Evolutionary conservation across 2,329 filamentous ascomycete species (phyloP).

Genomic region (Colletotrichum tropicale): DNA sequence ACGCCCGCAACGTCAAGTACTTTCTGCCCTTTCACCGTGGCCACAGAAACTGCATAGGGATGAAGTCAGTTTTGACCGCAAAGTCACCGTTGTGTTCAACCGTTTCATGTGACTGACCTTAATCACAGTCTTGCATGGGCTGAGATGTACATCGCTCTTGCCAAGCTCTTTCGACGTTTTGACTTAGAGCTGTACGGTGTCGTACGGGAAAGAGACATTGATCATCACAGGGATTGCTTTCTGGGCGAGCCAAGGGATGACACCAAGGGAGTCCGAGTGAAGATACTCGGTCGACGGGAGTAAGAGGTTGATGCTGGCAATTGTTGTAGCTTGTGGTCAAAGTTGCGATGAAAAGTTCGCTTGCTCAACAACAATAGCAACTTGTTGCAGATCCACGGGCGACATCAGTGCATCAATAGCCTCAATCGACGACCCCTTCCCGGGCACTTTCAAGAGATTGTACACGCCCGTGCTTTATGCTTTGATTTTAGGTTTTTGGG

Average conservation of each 20-base stretch:
- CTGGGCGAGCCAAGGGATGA: not conserved
- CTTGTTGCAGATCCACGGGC: not conserved
- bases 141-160: not conserved
- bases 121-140: not conserved
- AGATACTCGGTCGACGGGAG: not conserved
- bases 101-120: not conserved
- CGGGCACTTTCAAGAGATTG: not conserved
- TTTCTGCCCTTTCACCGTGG: not conserved
- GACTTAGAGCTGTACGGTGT: slow-evolving; percentile 26
- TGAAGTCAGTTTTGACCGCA: not conserved
- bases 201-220: not conserved
- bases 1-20: not conserved
- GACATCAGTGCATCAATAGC: not conserved
- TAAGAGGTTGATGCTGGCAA: not conserved
- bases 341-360: not conserved
- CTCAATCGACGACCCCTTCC: not conserved
- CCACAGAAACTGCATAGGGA: not conserved
- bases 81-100: not conserved
- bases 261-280: not conserved
- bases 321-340: not conserved
- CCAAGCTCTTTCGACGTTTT: slow-evolving; percentile 10
- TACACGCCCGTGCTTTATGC: not conserved
- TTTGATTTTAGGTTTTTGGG: not conserved
- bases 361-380: not conserved
- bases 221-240: slow-evolving; percentile 2